Base-by-base conservation (phyloP, 2,329 filamentous ascomycete species). In the Colletotrichum costaricense region DNA sequence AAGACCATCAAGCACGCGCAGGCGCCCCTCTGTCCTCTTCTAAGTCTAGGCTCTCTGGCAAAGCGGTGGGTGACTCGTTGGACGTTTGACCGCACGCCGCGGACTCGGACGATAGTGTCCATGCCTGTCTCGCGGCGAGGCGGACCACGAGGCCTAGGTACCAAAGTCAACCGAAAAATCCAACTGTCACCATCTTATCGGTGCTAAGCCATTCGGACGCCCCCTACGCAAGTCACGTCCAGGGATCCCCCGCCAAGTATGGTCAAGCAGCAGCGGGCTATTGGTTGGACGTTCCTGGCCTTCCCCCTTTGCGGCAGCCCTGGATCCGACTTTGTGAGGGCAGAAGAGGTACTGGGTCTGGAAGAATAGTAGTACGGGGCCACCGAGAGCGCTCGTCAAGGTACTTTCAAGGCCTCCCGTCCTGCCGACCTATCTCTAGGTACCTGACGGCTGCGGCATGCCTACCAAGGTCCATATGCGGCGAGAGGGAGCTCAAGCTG, bases 21-120 rank as follows among this genome's bases (percentile, higher is more conserved):
- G 30, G 19, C 14, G 16, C 19, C 54, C n/a, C 38, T 42, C 38
- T 19, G 33, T 16, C 16, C 38, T 42, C 38, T 14, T 42, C 38
- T 42, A 35, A 12, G 33, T 35, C 16, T 19, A 42, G 38, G 6
- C 33, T 19, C 26, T n/a, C 52, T 30, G 19, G 28, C 16, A 35
- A 42, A 49, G n/a, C 28, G 58, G 24, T 28, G 30, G 24, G 42
- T 55, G 62, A 67, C 64, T 62, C 62, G 55, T 62, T 7, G 46
- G 35, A 58, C 63, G 49, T 72, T 63, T 52, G 57, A 28, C 11
- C 33, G 24, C 49, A 49, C 63, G 56, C 63, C 57, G 62, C 63
- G 63, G 52, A 67, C 69, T 62, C 69, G 63, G 69, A 71, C 63
- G 26, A 67, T 62, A 67, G 49, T 14, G 57, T 67, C 63, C 63